A percentile compares a stretch with the other conserved stretches of the same genome.
phyloP scores from a whole-genome alignment of 495 filamentous ascomycete species.

The Neurospora cerealis region DNA sequence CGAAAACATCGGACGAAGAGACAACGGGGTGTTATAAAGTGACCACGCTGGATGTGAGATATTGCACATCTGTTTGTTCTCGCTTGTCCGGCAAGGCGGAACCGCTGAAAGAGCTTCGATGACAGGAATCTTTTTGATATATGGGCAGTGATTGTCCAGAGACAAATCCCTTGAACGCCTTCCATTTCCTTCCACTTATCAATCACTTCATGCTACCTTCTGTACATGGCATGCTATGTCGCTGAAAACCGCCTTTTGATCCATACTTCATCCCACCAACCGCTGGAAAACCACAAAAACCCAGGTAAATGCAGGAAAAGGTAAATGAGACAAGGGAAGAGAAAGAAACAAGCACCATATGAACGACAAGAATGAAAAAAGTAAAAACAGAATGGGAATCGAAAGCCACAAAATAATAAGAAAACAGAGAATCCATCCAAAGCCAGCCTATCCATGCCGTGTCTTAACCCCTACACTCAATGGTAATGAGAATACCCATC shows the following conservation, averaged over 20 bases:
- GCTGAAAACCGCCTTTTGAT: background rate
- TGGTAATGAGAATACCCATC: slow-evolving; percentile 31
- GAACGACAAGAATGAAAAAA: background rate
- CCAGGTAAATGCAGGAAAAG: background rate
- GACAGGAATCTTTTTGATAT: background rate
- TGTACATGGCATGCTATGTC: background rate
- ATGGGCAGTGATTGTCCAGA: background rate
- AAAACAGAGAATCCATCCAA: background rate
- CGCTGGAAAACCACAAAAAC: background rate
- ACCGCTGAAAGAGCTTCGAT: background rate
- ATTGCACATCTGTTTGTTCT: background rate
- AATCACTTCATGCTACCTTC: background rate
- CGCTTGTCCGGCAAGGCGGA: background rate
- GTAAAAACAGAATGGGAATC: background rate
- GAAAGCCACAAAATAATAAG: background rate
- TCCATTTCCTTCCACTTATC: background rate
- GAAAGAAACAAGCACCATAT: background rate
- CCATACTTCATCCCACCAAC: background rate
- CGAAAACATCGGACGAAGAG: background rate
- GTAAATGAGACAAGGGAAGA: background rate
- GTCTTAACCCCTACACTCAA: background rate
- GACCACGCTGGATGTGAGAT: background rate
- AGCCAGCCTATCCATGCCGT: background rate
- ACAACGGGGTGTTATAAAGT: background rate
- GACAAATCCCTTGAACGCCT: background rate